Evolutionary conservation across 129 eudicot genomes (phyloP).

Genomic region (Tagetes erecta): DNA sequence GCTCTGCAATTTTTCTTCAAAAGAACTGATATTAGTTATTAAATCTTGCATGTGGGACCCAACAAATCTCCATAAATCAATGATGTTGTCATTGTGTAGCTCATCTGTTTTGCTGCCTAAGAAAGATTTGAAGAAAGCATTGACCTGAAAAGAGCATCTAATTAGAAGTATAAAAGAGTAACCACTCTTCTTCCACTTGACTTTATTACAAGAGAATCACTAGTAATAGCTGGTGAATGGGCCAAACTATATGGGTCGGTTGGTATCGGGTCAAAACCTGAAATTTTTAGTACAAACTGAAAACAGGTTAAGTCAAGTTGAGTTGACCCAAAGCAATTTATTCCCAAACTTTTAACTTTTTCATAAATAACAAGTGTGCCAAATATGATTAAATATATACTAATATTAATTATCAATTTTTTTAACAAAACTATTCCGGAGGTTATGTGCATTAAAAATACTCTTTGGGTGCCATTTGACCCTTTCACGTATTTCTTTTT

Average conservation of each 20-base stretch:
- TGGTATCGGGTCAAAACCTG: not conserved
- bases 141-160: slow-evolving; percentile 30
- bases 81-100: slow-evolving; percentile 29
- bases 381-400: not conserved
- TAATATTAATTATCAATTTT: not conserved
- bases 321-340: not conserved
- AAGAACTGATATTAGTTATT: slow-evolving; percentile 36
- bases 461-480: not conserved
- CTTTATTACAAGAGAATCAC: not conserved
- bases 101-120: slow-evolving; percentile 36
- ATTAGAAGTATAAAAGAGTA: slow-evolving; percentile 24
- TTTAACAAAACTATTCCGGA: not conserved
- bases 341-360: not conserved
- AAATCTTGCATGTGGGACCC: slow-evolving; percentile 47
- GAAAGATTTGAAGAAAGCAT: slow-evolving; percentile 8
- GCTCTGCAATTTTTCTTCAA: slow-evolving; percentile 44
- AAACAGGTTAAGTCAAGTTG: not conserved
- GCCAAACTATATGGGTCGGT: not conserved
- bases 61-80: slow-evolving; percentile 42
- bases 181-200: not conserved
- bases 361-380: not conserved
- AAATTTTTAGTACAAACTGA: not conserved
- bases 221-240: not conserved
- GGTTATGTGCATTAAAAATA: not conserved
- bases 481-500: not conserved